phyloP scores from a whole-genome alignment of 106 monocot genomes.

The Apostasia ramifera region DNA sequence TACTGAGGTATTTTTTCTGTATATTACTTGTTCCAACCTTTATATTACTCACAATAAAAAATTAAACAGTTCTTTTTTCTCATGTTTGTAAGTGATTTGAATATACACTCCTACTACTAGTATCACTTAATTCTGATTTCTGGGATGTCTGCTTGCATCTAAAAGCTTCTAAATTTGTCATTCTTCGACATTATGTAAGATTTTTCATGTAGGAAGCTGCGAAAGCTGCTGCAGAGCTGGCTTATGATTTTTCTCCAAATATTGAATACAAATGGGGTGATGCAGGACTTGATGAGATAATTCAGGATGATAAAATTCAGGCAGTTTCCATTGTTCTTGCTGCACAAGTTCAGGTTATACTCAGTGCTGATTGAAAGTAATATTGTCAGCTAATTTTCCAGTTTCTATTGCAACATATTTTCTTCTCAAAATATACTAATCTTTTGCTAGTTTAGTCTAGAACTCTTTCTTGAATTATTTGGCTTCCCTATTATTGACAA shows the following conservation, averaged over 20 bases:
- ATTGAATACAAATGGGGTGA: constrained; percentile 89
- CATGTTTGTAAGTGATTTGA: no score
- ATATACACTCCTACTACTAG: no score
- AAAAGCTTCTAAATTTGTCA: no score
- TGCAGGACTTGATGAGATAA: constrained; percentile 74
- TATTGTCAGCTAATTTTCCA: background rate
- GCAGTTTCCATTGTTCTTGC: constrained; percentile 94
- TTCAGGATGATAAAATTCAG: constrained; percentile 54
- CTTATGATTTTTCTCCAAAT: constrained; percentile 63
- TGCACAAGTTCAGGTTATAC: constrained; percentile 78
- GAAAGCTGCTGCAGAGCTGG: constrained; percentile 79
- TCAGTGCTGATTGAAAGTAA: background rate
- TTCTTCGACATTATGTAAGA: no score
- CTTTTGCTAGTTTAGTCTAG: no score
- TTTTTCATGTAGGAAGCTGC: constrained; percentile 60
- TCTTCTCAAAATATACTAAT: background rate
- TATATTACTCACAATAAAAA: no score
- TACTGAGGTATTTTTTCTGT: constrained; percentile 37
- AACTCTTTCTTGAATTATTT: no score
- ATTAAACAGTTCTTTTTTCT: no score
- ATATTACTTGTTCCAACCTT: no score
- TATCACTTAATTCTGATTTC: no score
- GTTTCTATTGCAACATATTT: background rate
- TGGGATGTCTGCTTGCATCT: no score
- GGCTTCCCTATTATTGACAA: no score